Conservation (phyloP, 2,329 filamentous ascomycete species). For the Fusarium sp. region DNA sequence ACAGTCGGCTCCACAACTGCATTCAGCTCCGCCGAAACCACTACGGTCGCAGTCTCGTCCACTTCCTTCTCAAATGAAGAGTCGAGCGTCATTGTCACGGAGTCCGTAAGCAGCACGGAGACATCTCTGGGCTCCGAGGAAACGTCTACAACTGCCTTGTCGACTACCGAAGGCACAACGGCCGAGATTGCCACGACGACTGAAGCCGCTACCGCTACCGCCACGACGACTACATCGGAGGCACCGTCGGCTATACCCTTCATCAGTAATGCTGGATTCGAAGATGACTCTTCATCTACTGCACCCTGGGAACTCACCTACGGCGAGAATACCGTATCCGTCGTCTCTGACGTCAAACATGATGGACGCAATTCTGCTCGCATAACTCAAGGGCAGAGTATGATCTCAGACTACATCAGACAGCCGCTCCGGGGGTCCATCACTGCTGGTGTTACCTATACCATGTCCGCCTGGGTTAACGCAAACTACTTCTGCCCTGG, state of each 20-base stretch:
- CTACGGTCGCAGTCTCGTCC: neutral
- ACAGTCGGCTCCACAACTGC: neutral
- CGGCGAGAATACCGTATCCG: neutral
- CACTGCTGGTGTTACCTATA: neutral
- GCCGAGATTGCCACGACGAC: neutral
- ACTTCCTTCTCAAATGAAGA: neutral
- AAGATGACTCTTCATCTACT: neutral
- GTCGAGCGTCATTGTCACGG: neutral
- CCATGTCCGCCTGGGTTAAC: neutral
- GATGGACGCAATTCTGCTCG: neutral
- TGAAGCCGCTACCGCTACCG: neutral
- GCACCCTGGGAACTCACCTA: neutral
- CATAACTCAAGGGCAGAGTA: accelerated
- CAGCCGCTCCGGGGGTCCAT: neutral
- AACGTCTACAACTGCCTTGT: neutral
- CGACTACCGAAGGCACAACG: neutral
- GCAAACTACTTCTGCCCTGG: accelerated
- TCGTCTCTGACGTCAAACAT: neutral
- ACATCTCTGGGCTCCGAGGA: neutral
- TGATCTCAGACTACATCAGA: neutral
- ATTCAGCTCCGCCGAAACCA: neutral
- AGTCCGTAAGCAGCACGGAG: neutral
- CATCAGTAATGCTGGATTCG: neutral
- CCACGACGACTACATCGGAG: neutral
- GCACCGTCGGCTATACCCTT: neutral